Evolutionary conservation across 2,329 filamentous ascomycete genomes (phyloP), one percentile per base, ranked within the genome.

Genomic region (Aureobasidium uvarum): DNA sequence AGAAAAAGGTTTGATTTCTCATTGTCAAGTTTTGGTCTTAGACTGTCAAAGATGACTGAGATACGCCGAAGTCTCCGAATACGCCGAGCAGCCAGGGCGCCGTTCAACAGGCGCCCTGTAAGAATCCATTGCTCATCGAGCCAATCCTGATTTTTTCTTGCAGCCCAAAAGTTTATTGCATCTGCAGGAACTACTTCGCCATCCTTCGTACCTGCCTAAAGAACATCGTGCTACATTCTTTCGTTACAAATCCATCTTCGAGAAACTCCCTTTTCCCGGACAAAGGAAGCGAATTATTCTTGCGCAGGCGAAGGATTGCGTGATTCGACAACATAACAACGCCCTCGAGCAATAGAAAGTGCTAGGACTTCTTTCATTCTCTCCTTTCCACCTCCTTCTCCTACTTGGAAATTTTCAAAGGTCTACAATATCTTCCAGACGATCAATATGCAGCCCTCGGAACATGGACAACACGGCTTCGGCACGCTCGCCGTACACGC

Each of bases 401-500:
- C 10, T 51, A 31, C 23, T 8, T 62, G 16, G 11, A 36, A 6
- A 25, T 8, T 3, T 31, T 25, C 41, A 6, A 41, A 51, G 1
- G 25, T 31, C 28, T 45, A n/a, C 33, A 1, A 39, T 18, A 28
- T 18, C 28, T 31, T 50, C 28, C 5, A 31, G 8, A 51, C 2
- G 14, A 28, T 43, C 38, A 33, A 63, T n/a, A 63, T 63, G 60
- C 41, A 46, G 46, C 60, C 43, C 14, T 63, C 46, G 38, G 48
- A 45, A 54, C 46, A 63, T 54, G 46, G 46, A 69, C 83, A 88
- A 66, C 88, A 92, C 77, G 83, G 86, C 69, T 98, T 99, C 79
- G 95, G 92, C 68, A 99, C 95, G 55, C 85, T 96, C 68, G 95
- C 95, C 66, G 95, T 99, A 23, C 95, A 99, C 79, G 93, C 94